These are phyloP conservation scores for Trichoderma breve DNA, from an alignment of 2,329 filamentous ascomycete species.

Conservation along the genomic window DNA sequence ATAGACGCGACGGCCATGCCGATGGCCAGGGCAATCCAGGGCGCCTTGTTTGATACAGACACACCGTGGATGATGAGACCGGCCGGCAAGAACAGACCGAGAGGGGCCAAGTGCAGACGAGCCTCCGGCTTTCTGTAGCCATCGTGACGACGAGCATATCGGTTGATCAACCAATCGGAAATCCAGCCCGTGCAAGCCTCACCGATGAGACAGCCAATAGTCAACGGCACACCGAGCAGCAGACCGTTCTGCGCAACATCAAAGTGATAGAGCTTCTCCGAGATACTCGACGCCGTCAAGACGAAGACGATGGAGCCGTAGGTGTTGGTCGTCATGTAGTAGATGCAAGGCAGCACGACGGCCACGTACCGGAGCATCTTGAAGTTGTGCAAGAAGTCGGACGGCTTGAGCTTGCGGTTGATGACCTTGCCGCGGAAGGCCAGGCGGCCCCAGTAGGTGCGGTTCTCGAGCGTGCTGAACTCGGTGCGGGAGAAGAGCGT, in stretches of 20 bases:
- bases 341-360: conserved; percentile 11
- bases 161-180: conserved; percentile 15
- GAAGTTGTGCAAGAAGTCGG: conserved; percentile 9
- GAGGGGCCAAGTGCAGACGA: conserved; percentile 5
- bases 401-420: neutral
- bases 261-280: conserved; percentile 12
- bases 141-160: conserved; percentile 8
- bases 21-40: conserved; percentile 12
- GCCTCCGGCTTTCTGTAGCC: conserved; percentile 7
- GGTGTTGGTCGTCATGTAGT: conserved; percentile 12
- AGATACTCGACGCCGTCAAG: conserved; percentile 6
- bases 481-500: conserved; percentile 12
- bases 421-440: conserved; percentile 15
- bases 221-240: conserved; percentile 7
- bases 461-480: conserved; percentile 14
- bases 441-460: conserved; percentile 1
- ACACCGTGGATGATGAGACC: conserved; percentile 14
- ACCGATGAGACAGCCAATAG: conserved; percentile 4
- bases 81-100: neutral
- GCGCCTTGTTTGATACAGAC: neutral
- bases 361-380: conserved; percentile 11
- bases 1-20: conserved; percentile 9
- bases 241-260: conserved; percentile 10
- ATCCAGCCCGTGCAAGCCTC: conserved; percentile 15
- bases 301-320: conserved; percentile 17